Conservation (phyloP, 352 stramenopile species). For the Globisporangium nagaii region DNA sequence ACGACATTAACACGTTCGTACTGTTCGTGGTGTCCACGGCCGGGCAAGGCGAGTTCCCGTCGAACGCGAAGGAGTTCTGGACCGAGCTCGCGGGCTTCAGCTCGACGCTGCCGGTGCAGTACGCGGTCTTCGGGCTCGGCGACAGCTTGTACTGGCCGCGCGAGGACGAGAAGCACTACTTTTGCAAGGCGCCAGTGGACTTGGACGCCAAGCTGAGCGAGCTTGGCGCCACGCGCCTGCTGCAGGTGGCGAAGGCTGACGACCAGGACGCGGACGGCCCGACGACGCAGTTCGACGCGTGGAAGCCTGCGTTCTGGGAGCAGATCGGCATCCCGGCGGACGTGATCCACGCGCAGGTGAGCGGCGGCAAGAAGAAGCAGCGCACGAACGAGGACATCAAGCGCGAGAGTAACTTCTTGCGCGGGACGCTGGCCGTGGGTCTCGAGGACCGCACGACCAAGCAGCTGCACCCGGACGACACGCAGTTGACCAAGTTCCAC, state of each 20-base stretch:
- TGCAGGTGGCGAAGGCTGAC: constrained; percentile 55
- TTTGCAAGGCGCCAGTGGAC: constrained; percentile 66
- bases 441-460: constrained; percentile 71
- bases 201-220: constrained; percentile 73
- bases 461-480: constrained; percentile 60
- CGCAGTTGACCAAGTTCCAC: constrained; percentile 94
- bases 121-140: constrained; percentile 74
- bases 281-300: constrained; percentile 59
- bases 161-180: constrained; percentile 82
- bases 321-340: constrained; percentile 58
- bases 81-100: constrained; percentile 50
- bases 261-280: constrained; percentile 82
- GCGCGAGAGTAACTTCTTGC: constrained; percentile 68
- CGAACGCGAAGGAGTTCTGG: constrained; percentile 80
- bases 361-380: constrained; percentile 58
- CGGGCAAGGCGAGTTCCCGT: constrained; percentile 75
- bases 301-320: constrained; percentile 76
- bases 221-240: constrained; percentile 60
- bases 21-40: constrained; percentile 78
- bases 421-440: constrained; percentile 59
- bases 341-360: constrained; percentile 31
- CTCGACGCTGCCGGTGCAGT: constrained; percentile 64
- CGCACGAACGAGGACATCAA: constrained; percentile 86
- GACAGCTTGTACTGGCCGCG: constrained; percentile 80
- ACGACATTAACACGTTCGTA: constrained; percentile 65